phyloP scores from a whole-genome alignment of 305 asterid species.

The Fraxinus latifolia region DNA sequence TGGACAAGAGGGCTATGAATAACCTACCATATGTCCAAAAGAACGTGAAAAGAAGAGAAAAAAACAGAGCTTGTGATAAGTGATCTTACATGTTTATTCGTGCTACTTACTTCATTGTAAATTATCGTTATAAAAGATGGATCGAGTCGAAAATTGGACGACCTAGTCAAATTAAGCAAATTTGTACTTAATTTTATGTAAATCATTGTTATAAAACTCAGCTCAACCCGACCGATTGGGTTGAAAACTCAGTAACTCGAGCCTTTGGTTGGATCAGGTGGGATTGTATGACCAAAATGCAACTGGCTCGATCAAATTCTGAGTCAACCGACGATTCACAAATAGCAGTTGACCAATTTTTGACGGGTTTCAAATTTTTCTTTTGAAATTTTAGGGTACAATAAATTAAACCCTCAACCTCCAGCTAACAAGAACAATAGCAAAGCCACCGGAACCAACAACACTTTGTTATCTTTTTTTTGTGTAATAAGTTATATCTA shows the following conservation, averaged over 20 bases:
- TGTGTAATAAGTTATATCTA: too few species aligned
- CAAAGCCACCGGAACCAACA: background rate
- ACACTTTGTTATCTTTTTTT: too few species aligned
- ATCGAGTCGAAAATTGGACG: background rate
- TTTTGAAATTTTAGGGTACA: background rate
- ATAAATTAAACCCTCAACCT: background rate
- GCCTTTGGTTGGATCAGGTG: background rate
- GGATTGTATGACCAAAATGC: background rate
- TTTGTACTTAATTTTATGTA: background rate
- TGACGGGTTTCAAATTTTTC: background rate
- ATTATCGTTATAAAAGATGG: too few species aligned
- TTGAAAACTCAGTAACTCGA: background rate
- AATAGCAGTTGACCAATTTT: background rate
- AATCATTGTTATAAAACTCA: background rate
- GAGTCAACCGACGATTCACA: background rate
- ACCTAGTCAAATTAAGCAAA: background rate
- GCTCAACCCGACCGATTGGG: background rate
- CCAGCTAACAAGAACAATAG: background rate
- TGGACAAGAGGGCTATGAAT: background rate
- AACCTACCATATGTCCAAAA: background rate
- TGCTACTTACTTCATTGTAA: too few species aligned
- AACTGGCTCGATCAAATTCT: background rate
- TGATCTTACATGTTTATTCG: too few species aligned
- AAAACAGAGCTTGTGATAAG: background rate
- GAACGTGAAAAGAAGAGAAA: too few species aligned